Evolutionary conservation across 2,329 filamentous ascomycete genomes (phyloP), one percentile per base, ranked within the genome.

Genomic region (Diaporthe humulicola): DNA sequence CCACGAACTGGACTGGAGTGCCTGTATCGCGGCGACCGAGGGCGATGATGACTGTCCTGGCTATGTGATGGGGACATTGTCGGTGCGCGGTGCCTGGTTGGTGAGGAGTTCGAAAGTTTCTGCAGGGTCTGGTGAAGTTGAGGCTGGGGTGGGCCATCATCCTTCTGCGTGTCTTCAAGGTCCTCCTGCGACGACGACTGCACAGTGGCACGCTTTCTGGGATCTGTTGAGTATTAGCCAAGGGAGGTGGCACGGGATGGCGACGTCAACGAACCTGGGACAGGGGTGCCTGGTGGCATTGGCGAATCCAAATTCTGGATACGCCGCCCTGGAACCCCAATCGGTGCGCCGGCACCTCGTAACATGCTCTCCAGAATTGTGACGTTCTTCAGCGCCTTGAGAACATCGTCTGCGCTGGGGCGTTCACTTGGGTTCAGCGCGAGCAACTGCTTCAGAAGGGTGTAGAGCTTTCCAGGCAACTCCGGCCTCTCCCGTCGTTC

Each of bases 361-460:
- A 83, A 80, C 28, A 87, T 78, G 15, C 84, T 83, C 52, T 89
- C 86, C 64, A 88, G 81, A 57, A 82, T 85, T 78, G 83, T 90
- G 85, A 94, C 93, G 50, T 90, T 92, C 78, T 93, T 93, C 83
- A 98, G 94, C 2, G 91, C 94, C 14, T 88, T 88, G 52, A 98
- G 84, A 1, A 99, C 96, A 74, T 98, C 96, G 60, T 92, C 94
- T 0, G 97, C 96, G 58, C 92, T 95, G 0, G 97, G 97, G 9
- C 97, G 89, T 73, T 95, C 91, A 1, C 87, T 85, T 0, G 96
- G 95, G 75, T 96, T 89, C 17, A 97, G 87, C 1, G 95, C 93
- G 8, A 99, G 88, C 7, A 99, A 87, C 73, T 91, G 91, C 81
- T 95, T 95, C 5, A 99, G 88, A 71, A 98, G 92, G 60, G 91